Evolutionary conservation across 2,329 filamentous ascomycete genomes (phyloP).

Genomic region (Teratosphaeria destructans): DNA sequence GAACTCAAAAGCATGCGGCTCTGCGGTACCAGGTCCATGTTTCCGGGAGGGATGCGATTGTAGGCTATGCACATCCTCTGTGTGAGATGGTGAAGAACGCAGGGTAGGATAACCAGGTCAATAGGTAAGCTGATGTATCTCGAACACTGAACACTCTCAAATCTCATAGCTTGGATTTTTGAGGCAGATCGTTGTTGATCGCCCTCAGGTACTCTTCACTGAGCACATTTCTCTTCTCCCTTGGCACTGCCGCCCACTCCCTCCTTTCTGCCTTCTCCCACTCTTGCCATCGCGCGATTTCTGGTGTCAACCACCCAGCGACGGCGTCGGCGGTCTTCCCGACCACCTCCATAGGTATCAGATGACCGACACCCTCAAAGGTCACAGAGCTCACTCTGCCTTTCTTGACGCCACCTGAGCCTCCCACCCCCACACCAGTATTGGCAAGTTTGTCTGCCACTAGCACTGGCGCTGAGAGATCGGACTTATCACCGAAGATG

Average conservation of each 20-base stretch:
- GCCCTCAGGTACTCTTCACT: conserved; percentile 17
- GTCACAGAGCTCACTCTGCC: conserved; percentile 58
- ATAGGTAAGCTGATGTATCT: not conserved
- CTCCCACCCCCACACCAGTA: conserved; percentile 58
- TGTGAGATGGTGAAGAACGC: too few relatives aligned
- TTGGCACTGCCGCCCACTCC: conserved; percentile 20
- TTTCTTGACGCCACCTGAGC: conserved; percentile 52
- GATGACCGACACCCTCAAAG: conserved; percentile 59
- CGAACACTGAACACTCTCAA: not conserved
- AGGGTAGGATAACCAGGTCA: not conserved
- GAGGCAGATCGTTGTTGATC: conserved; percentile 14
- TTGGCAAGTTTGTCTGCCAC: conserved; percentile 49
- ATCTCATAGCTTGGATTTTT: not conserved
- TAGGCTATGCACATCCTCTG: not conserved
- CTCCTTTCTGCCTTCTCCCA: conserved; percentile 17
- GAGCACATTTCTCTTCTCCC: conserved; percentile 18
- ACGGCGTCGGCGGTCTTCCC: conserved; percentile 49
- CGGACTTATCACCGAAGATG: conserved; percentile 53
- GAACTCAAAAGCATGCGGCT: not conserved
- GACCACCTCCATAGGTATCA: conserved; percentile 75
- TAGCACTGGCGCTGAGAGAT: conserved; percentile 42
- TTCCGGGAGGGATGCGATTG: not conserved
- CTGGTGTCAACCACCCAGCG: conserved; percentile 27
- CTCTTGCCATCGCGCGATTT: conserved; percentile 24
- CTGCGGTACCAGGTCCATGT: not conserved